Conservation (phyloP, 148 eudicot species). For the Rhododendron ovatum region DNA sequence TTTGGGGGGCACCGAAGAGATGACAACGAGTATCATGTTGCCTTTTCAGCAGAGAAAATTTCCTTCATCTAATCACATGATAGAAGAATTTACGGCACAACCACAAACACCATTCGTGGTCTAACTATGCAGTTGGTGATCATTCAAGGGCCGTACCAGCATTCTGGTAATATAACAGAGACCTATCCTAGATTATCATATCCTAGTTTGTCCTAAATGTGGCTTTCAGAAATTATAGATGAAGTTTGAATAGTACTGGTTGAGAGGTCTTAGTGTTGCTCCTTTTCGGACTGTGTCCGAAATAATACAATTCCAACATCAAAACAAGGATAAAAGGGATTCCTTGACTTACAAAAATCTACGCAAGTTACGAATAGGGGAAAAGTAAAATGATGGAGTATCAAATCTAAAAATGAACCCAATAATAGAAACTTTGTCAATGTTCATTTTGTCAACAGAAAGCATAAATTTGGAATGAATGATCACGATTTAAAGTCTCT, state of each 20-base stretch:
- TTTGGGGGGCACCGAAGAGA: constrained; percentile 32
- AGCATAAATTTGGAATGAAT: background rate
- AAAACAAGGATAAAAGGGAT: background rate
- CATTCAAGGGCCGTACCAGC: background rate
- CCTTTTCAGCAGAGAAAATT: background rate
- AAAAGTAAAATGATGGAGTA: too few relatives aligned
- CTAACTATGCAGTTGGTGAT: background rate
- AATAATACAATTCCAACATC: too few relatives aligned
- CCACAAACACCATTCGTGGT: too few relatives aligned
- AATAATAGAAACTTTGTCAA: background rate
- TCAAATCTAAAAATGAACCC: background rate
- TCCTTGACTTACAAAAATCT: background rate
- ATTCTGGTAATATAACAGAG: background rate
- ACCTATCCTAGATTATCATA: background rate
- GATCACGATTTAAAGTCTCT: background rate
- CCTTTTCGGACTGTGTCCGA: background rate
- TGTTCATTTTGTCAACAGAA: too few relatives aligned
- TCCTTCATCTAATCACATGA: background rate
- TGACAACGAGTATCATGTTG: constrained; percentile 39
- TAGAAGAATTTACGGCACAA: background rate
- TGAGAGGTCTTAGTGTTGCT: background rate
- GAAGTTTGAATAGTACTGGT: background rate
- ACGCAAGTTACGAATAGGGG: too few relatives aligned
- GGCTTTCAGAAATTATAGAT: too few relatives aligned
- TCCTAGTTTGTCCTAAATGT: background rate